phyloP scores from a whole-genome alignment of 2,329 filamentous ascomycete species.

The Thielaviopsis cerberus region DNA sequence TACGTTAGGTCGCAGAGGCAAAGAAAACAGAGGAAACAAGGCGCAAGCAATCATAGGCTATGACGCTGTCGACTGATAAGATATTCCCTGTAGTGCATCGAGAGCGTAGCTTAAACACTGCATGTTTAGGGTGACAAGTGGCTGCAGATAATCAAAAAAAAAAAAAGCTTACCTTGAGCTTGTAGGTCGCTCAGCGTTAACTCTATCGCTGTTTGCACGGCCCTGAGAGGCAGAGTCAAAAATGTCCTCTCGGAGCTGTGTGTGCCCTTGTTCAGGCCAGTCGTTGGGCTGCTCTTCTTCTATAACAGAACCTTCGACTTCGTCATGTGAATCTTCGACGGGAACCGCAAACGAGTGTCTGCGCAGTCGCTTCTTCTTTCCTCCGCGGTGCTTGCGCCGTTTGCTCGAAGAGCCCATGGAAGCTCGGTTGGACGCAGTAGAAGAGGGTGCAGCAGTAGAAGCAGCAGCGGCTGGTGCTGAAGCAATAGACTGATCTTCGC shows the following conservation, averaged over 20 bases:
- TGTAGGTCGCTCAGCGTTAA: neutral
- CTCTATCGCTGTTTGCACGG: conserved; percentile 7
- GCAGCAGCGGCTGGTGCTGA: neutral
- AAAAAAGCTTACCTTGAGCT: neutral
- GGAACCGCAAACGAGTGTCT: conserved; percentile 63
- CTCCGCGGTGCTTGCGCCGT: conserved; percentile 44
- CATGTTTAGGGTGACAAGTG: conserved; percentile 14
- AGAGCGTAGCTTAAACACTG: neutral
- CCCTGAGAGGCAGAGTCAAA: conserved; percentile 4
- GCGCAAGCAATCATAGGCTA: neutral
- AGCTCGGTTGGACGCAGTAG: conserved; percentile 5
- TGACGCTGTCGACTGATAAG: neutral
- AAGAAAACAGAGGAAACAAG: neutral
- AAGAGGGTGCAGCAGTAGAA: neutral
- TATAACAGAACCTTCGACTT: conserved; percentile 17
- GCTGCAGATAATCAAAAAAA: neutral
- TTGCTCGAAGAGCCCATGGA: conserved; percentile 30
- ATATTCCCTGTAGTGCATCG: neutral
- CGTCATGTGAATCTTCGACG: conserved; percentile 30
- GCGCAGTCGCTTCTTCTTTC: conserved; percentile 58
- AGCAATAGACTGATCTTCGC: neutral
- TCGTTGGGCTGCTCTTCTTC: conserved; percentile 4
- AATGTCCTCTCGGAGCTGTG: conserved; percentile 8
- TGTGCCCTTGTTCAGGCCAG: conserved; percentile 8
- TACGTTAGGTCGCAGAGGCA: neutral